Base-by-base conservation (phyloP, 768 basidiomycete genomes). In the Suillus variegatus region DNA sequence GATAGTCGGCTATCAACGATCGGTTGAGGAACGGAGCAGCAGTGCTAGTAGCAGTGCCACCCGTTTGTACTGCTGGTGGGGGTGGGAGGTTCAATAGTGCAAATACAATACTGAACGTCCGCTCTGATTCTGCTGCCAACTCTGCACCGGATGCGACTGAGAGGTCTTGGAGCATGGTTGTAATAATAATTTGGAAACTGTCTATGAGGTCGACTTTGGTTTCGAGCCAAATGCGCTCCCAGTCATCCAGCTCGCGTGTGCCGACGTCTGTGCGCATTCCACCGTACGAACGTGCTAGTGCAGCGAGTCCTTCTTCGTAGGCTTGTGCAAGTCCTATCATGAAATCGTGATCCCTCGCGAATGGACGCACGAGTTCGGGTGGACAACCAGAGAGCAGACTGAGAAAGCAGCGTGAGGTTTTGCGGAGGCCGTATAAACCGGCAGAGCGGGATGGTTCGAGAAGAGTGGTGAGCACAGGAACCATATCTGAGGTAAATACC, bases 141-240 rank as follows among this genome's bases (percentile, higher is more conserved):
- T 75, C 74, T 6, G 76, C 62, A 0, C 84, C 86, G 0, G 81
- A 80, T 7, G 81, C 74, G 9, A 74, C 66, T 1, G 84, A 76
- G 38, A 91, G 72, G 65, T 84, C 84, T 32, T 78, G 77, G 7
- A 90, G 71, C 60, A 89, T 77, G 5, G 80, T 77, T 40, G 76
- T 76, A 60, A 91, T 65, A 40, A 91, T 71, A 58, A 86, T 72
- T 67, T 93, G 90, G 74, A 91, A 90, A 4, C 82, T 73, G 67
- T 94, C 92, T 22, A 94, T 76, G 32, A 93, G 76, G 25, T 86
- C 84, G 9, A 90, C 87, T 76, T 93, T 94, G 2, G 89, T 88
- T 64, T 88, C 84, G 7, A 93, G 79, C 85, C 89, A 91, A 55
- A 90, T 81, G 16, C 79, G 79, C 67, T 90, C 87, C 91, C 91